Percentiles rank a stretch among this genome's conserved stretches.
Evolutionary conservation across 2,329 filamentous ascomycete species (phyloP).

Genomic region (Diaporthe sp.): DNA sequence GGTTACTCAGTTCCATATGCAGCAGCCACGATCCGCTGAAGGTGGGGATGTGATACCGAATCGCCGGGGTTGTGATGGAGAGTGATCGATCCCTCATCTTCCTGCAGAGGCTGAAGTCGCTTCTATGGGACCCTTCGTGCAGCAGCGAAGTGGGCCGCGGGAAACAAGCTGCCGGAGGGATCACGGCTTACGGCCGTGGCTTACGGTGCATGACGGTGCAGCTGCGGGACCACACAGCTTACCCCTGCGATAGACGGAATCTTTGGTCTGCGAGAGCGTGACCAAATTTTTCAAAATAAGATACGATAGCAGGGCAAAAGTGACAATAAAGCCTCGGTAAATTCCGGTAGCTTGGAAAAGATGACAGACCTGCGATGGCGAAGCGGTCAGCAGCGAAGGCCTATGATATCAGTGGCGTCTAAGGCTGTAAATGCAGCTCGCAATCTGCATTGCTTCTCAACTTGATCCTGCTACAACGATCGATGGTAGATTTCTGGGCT

Average conservation of each 20-base stretch:
- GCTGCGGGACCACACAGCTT: not conserved
- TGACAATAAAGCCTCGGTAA: not conserved
- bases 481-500: too few relatives aligned
- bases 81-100: not conserved
- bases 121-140: not conserved
- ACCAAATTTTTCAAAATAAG: not conserved
- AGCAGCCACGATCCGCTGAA: not conserved
- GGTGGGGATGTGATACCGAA: not conserved
- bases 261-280: not conserved
- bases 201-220: conserved; percentile 14
- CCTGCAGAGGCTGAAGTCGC: not conserved
- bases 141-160: not conserved
- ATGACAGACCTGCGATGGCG: not conserved
- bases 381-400: not conserved
- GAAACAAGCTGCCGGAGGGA: not conserved
- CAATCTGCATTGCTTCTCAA: too few relatives aligned
- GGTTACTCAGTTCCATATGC: not conserved
- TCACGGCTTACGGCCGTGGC: not conserved
- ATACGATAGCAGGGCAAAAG: not conserved
- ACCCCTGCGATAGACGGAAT: not conserved
- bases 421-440: not conserved
- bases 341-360: too few relatives aligned
- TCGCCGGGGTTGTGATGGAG: not conserved
- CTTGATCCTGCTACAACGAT: too few relatives aligned
- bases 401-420: not conserved